Evolutionary conservation across 108 stramenopile genomes (phyloP), one percentile per base, ranked within the genome.

Genomic region (Skeletonema grethae): DNA sequence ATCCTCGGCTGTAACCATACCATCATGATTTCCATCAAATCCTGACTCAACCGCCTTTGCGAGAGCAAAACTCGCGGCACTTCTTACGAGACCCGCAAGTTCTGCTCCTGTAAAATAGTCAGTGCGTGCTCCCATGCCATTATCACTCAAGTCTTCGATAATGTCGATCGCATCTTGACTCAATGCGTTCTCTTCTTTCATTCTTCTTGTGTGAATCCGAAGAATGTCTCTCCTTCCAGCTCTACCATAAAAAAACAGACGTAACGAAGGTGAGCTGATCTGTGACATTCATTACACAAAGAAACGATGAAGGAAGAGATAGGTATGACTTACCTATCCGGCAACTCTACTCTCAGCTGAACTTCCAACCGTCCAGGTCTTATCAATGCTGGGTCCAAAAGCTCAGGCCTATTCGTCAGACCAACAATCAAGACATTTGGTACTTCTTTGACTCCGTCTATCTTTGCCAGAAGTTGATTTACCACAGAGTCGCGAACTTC

Each of bases 51-150:
- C 79, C 22, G 86, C 70, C 46, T 88, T 67, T 10, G 86, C 87
- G 28, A 97, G 77, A 15, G 92, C 90, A 80, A 90, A 91, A 65
- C 86, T 90, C 4, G 93, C 91, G 4, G 96, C 96, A 70, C 89
- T 87, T 62, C 93, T 88, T 8, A 91, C 89, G 20, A 97, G 75
- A 10, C 92, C 97, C 9, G 95, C 90, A 50, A 97, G 76, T 70
- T 97, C 97, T 4, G 97, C 94, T 20, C 97, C 97, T 2, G 94
- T 87, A 61, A 91, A 96, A 62, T 92, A 78, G 20, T 96, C 92
- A 8, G 92, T 90, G 18, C 64, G 46, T 12, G 88, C 86, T 24
- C 90, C 72, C 46, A 95, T 69, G 10, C 84, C 89, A 34, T 78
- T 64, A 20, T 90, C 85, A 30, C 80, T 73, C 65, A 95, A 61